Conservation (phyloP, 768 basidiomycete genomes). For the Russula vinacea region DNA sequence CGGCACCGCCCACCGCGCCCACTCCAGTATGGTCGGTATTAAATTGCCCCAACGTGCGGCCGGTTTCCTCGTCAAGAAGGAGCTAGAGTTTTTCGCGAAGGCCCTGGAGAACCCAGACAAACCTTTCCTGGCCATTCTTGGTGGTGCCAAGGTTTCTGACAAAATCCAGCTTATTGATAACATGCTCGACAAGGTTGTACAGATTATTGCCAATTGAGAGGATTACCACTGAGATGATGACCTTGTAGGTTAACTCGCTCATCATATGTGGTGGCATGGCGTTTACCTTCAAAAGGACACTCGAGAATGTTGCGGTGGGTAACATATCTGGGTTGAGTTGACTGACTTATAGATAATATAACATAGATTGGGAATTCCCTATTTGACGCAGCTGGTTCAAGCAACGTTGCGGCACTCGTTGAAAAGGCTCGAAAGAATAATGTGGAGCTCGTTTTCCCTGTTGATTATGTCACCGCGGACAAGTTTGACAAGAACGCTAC, state of each 20-base stretch:
- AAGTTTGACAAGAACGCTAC: conserved; percentile 92
- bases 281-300: conserved; percentile 97
- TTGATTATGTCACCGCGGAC: conserved; percentile 92
- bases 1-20: conserved; percentile 96
- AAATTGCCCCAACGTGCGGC: conserved; percentile 89
- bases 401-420: conserved; percentile 78
- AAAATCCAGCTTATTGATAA: conserved; percentile 99
- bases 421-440: conserved; percentile 90
- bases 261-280: conserved; percentile 99
- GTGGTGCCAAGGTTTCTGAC: conserved; percentile 98
- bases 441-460: conserved; percentile 92
- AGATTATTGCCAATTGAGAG: background rate
- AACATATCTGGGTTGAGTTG: conserved; percentile 12
- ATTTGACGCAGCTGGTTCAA: conserved; percentile 83
- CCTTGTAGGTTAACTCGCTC: conserved; percentile 77
- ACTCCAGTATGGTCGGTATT: conserved; percentile 98
- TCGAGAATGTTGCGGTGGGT: conserved; percentile 70
- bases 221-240: conserved; percentile 8
- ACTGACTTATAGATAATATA: background rate
- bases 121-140: conserved; percentile 97
- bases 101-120: conserved; percentile 91
- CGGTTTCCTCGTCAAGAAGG: conserved; percentile 97
- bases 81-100: conserved; percentile 98
- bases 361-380: conserved; percentile 89
- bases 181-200: conserved; percentile 89